Evolutionary conservation across 1,284 basidiomycete species (phyloP), one percentile per base, ranked within the genome.

Genomic region (Apiotrichum veenhuisii): DNA sequence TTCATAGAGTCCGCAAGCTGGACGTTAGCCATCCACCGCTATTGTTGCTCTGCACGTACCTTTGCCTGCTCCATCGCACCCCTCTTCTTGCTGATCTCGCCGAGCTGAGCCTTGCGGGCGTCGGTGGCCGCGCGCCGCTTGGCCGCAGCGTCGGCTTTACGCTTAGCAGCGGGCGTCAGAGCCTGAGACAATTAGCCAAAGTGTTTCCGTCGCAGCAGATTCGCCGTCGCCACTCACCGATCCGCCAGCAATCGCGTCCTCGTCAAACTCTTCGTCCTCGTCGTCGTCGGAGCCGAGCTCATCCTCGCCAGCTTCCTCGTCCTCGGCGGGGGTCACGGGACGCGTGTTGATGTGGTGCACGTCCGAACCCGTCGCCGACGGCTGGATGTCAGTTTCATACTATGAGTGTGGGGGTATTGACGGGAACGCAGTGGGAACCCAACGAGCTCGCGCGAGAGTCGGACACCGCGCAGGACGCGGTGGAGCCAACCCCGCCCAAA

Each of bases 1-100:
- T 96, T 97, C 66, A 96, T 88, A 33, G 91, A 90, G 70, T 96
- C 93, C n/a, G 89, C 80, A 34, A 92, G 83, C 90, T 95, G 63
- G n/a, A 7, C 2, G 42, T 57, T 38, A 54, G 56, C 38, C 15
- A n/a, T 18, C 22, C 38, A 36, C 18, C 49, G 30, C 40, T 3
- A 8, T 23, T 14, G 43, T 40, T 52, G 36, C 72, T 51, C 4
- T 20, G 10, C 33, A n/a, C n/a, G n/a, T n/a, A 77, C 76, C 68
- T 75, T 77, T 33, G 69, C 69, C 54, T 72, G 62, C 63, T 77
- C 76, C 20, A 77, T 66, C 1, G 70, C 74, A n/a, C 57, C 56
- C 27, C 75, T 50, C 58, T 74, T 74, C 46, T 66, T 68, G 17
- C 68, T 64, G 37, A 77, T 72, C 37, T 73, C 69, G n/a, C 64